phyloP scores from a whole-genome alignment of 2,329 filamentous ascomycete genomes.

The Hypoxylon sp. region DNA sequence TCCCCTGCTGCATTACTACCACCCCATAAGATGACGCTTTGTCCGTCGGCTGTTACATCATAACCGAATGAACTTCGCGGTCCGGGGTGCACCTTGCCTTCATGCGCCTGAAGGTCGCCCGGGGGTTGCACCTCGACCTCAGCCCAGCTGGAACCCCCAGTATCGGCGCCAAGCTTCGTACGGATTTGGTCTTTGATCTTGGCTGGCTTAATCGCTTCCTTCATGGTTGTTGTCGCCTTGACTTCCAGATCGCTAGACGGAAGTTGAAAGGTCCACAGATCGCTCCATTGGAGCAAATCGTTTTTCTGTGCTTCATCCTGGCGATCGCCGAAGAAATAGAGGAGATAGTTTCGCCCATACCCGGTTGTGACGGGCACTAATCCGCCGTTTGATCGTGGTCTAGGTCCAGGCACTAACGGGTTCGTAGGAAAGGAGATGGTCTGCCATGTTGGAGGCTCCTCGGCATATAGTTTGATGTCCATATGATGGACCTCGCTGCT shows the following conservation, averaged over 20 bases:
- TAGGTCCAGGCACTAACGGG: conserved; percentile 59
- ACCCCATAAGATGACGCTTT: conserved; percentile 67
- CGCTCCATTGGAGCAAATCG: conserved; percentile 53
- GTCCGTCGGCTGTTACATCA: conserved; percentile 61
- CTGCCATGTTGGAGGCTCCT: conserved; percentile 57
- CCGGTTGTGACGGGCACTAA: conserved; percentile 65
- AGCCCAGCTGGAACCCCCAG: conserved; percentile 65
- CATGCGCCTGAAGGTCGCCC: conserved; percentile 58
- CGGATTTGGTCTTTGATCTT: conserved; percentile 66
- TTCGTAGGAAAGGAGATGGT: conserved; percentile 57
- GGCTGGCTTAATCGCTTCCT: conserved; percentile 61
- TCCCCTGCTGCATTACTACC: conserved; percentile 61
- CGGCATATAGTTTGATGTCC: conserved; percentile 52
- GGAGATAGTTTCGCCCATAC: conserved; percentile 66
- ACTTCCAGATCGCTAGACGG: conserved; percentile 54
- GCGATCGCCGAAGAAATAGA: conserved; percentile 64
- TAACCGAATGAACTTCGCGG: conserved; percentile 59
- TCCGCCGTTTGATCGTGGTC: conserved; percentile 59
- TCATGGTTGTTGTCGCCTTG: conserved; percentile 42
- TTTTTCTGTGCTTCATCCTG: conserved; percentile 46
- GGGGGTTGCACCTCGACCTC: conserved; percentile 64
- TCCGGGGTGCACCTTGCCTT: conserved; percentile 60
- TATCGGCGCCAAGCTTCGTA: conserved; percentile 59
- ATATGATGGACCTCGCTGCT: conserved; percentile 57
- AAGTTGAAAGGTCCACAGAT: conserved; percentile 69